Evolutionary conservation across 192 early-diverging fungal genomes (phyloP).

Genomic region (Spizellomyces punctatus): DNA sequence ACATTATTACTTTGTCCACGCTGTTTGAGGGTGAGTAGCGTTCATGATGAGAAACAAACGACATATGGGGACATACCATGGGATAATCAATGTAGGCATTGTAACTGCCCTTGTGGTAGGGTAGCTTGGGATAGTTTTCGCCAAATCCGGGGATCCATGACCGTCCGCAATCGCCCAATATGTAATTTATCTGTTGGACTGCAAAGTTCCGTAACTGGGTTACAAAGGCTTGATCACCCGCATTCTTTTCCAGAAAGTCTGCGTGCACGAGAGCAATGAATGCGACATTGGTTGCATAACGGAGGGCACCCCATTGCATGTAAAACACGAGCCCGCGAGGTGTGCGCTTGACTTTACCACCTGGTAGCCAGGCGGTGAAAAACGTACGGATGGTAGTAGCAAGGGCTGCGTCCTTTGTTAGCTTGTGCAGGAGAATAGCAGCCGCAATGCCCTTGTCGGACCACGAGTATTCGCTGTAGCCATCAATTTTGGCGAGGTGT

Average conservation of each 20-base stretch:
- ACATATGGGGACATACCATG: constrained; percentile 12
- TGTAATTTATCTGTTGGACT: constrained; percentile 56
- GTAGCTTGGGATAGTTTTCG: constrained; percentile 46
- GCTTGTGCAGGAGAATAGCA: constrained; percentile 40
- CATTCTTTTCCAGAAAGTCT: neutral
- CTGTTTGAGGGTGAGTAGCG: neutral
- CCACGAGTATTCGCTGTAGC: constrained; percentile 33
- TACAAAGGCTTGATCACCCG: neutral
- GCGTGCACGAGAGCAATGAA: constrained; percentile 50
- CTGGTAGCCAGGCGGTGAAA: constrained; percentile 19
- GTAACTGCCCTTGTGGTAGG: constrained; percentile 58
- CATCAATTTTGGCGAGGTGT: neutral
- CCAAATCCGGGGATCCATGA: constrained; percentile 59
- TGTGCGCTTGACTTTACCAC: constrained; percentile 39
- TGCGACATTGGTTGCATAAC: constrained; percentile 51
- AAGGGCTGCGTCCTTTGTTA: constrained; percentile 40
- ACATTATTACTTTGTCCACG: constrained; percentile 45
- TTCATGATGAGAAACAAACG: neutral
- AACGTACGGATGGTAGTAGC: constrained; percentile 14
- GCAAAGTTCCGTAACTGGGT: constrained; percentile 36
- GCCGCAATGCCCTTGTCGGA: constrained; percentile 29
- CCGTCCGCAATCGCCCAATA: constrained; percentile 54
- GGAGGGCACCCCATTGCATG: constrained; percentile 53
- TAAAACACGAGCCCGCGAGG: constrained; percentile 55
- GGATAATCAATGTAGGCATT: constrained; percentile 59